Conservation (phyloP, 805 yeast species). For the Candida morakotiae region DNA sequence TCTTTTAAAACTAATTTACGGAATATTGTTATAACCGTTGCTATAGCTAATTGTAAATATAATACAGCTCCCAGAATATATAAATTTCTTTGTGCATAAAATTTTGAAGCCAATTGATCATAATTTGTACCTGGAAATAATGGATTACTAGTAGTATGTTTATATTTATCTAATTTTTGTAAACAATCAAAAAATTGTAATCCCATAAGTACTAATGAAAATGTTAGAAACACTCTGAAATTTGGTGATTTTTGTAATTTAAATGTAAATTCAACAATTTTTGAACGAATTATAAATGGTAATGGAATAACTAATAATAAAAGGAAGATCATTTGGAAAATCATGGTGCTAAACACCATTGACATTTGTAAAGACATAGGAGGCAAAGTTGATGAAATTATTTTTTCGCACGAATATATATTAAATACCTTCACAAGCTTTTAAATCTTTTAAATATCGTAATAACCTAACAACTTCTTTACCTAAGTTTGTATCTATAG, state of each 20-base stretch:
- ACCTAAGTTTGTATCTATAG: conserved; percentile 30
- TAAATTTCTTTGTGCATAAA: conserved; percentile 60
- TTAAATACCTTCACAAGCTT: conserved; percentile 3
- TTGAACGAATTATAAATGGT: conserved; percentile 45
- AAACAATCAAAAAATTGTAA: conserved; percentile 54
- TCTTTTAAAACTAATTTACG: conserved; percentile 49
- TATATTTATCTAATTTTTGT: conserved; percentile 33
- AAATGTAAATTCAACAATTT: conserved; percentile 35
- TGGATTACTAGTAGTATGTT: conserved; percentile 17
- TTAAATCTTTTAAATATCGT: conserved; percentile 17
- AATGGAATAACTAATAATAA: conserved; percentile 51
- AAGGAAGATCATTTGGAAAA: conserved; percentile 49
- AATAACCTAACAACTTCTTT: conserved; percentile 35
- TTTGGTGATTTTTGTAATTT: conserved; percentile 33
- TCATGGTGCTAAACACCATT: conserved; percentile 43
- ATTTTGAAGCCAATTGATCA: conserved; percentile 55
- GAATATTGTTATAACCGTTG: conserved; percentile 50
- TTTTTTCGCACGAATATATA: conserved; percentile 5
- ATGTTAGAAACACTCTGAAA: conserved; percentile 41
- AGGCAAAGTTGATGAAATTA: conserved; percentile 1
- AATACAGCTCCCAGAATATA: conserved; percentile 62
- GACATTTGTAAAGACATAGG: conserved; percentile 44
- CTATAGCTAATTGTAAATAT: conserved; percentile 51
- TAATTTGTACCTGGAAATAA: conserved; percentile 24
- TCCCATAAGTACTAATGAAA: conserved; percentile 39